Base-by-base conservation (phyloP, 1,139 yeast genomes). In the Sugiyamaella japonica region DNA sequence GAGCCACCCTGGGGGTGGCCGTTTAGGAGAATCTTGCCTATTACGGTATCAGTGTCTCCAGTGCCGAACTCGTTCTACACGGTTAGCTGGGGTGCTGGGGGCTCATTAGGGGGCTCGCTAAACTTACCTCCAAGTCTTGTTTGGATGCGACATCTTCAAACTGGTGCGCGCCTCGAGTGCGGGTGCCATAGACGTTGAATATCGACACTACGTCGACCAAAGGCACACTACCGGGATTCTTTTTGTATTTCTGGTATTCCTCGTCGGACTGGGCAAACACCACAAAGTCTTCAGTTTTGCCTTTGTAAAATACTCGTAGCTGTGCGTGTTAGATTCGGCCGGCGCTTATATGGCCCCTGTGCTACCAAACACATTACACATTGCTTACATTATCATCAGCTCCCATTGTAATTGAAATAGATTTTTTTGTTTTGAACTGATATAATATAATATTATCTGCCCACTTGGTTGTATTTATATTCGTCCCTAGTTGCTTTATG, bases 91-190 rank as follows among this genome's bases (percentile, higher is more conserved):
- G n/a, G n/a, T n/a, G n/a, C n/a, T n/a, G n/a, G n/a, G n/a, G n/a
- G n/a, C n/a, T n/a, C n/a, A n/a, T n/a, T n/a, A n/a, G n/a, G n/a
- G n/a, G n/a, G n/a, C n/a, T n/a, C n/a, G n/a, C n/a, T n/a, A n/a
- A n/a, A n/a, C 59, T 45, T 48, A 53, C 58, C 47, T 76, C 79
- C 56, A 88, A 71, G 60, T 84, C 85, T 17, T 75, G 72, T 56
- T 81, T 78, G n/a, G 91, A 84, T 1, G 95, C 95, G 65, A 82
- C 84, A 57, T 85, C 89, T 36, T 86, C 70, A 7, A 79, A 77
- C 54, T 95, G 95, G 63, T 83, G 88, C 3, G 81, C 73, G 34
- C 96, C 96, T 47, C 76, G 76, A 60, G 59, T 49, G 10, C 80
- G 78, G 57, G 81, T 78, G 32, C 80, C 76, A 67, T 78, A 88